These are phyloP conservation scores for Mortierella sp. DNA, from an alignment of 371 early-diverging fungal species.

Conservation along the genomic window DNA sequence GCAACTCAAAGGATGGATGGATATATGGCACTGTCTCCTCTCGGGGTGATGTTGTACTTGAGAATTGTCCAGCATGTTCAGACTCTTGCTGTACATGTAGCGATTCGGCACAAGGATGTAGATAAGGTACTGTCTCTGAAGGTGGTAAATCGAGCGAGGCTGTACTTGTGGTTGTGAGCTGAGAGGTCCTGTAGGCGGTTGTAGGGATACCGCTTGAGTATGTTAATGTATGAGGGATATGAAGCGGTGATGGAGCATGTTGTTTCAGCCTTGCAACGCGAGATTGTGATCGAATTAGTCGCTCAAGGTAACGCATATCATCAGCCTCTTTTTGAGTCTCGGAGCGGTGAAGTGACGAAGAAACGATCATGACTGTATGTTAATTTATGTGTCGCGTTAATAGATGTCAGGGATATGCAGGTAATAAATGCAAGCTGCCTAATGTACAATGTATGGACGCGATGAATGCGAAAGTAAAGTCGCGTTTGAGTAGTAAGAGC, in stretches of 20 bases:
- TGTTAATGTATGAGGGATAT: neutral
- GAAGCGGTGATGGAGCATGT: neutral
- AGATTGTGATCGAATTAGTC: conserved; percentile 3
- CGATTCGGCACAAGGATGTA: neutral
- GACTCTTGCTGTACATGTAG: neutral
- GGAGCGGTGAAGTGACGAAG: conserved; percentile 7
- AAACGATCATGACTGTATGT: neutral
- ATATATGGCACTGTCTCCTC: neutral
- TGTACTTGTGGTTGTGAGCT: neutral
- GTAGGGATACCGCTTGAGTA: neutral
- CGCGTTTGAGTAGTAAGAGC: too few species aligned
- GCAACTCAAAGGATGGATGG: neutral
- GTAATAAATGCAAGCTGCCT: neutral
- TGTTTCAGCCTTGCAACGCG: conserved; percentile 11
- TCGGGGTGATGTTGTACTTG: neutral
- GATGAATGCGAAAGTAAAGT: too few species aligned
- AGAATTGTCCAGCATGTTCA: neutral
- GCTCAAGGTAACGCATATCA: conserved; percentile 9
- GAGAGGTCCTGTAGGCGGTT: neutral
- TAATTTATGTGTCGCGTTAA: neutral
- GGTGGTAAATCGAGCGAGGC: neutral
- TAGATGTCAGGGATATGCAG: neutral
- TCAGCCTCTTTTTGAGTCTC: conserved; percentile 23
- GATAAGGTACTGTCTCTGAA: neutral
- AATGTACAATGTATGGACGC: too few species aligned